Base-by-base conservation (phyloP, 805 yeast genomes). In the Saccharomycopsis microspora region DNA sequence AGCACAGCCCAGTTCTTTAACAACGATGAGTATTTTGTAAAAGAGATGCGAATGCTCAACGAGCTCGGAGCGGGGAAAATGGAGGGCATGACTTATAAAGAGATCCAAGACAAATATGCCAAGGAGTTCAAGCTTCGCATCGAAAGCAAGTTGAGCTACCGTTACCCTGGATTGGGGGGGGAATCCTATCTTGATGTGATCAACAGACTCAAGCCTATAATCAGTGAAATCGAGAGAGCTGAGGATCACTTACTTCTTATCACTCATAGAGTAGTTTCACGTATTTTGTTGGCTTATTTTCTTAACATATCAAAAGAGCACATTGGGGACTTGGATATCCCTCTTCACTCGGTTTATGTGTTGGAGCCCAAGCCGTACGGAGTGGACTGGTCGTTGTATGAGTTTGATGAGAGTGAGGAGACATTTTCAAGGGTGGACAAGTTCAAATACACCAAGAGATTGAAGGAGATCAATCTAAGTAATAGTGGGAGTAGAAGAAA, bases 111-210 rank as follows among this genome's bases (percentile, higher is more conserved):
- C 8, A 66, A 69, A 52, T 76, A 72, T 58, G 96, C 97, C 0
- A 75, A 75, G 36, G 97, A 90, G 62, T 90, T 82, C 60, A 76
- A 74, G 39, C 75, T 87, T 11, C 74, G 97, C 50, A 65, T 86
- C 55, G 69, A 72, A 39, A 83, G 87, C 63, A 90, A 90, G 64
- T 70, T 90, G 56, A 70, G 82, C 11, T 90, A 90, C 64, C 70
- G 98, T 51, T 90, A 90, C 60, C 98, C 97, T 1, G 98, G 98
- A 3, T 85, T 87, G 44, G 97, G 97, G 5, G 98, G 98, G 11
- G 98, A 90, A 64, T 85, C 95, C 0, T 90, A 90, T 57, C 66
- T 90, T 56, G 97, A 90, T 64, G 98, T 93, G 8, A 82, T 93
- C 58, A 86, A 88, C 55, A 72, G 98, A 53, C 71, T 90, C 48